Percentiles rank a stretch among this genome's conserved stretches.
These are phyloP conservation scores for Rubroboletus satanas DNA, from an alignment of 768 basidiomycete species.

Conservation along the genomic window DNA sequence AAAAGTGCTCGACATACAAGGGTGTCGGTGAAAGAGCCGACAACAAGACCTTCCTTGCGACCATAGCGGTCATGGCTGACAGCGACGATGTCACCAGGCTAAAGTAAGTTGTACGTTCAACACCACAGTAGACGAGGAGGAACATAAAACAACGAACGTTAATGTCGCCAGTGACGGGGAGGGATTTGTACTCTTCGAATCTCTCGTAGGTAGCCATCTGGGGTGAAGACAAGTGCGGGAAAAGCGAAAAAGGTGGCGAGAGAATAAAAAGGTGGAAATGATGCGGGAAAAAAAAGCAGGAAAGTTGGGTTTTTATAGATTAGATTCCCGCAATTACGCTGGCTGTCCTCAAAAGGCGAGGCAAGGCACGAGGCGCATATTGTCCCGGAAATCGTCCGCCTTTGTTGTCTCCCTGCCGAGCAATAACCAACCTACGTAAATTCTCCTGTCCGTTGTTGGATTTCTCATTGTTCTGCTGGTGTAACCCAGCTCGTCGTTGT, in stretches of 20 bases:
- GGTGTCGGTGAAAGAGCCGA: slow-evolving; percentile 70
- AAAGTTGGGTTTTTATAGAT: slow-evolving; percentile 46
- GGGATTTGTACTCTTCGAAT: slow-evolving; percentile 28
- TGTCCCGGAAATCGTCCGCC: slow-evolving; percentile 21
- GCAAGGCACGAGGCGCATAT: slow-evolving; percentile 49
- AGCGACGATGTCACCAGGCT: slow-evolving; percentile 81
- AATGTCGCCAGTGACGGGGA: slow-evolving; percentile 35
- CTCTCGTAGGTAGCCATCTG: slow-evolving; percentile 38
- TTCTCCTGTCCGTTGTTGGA: neutral
- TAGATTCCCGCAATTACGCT: slow-evolving; percentile 33
- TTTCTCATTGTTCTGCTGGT: slow-evolving; percentile 2
- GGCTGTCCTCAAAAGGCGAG: slow-evolving; percentile 36
- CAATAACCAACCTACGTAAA: slow-evolving; percentile 12
- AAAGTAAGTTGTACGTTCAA: slow-evolving; percentile 3
- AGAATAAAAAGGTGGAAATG: slow-evolving; percentile 27
- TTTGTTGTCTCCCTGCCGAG: slow-evolving; percentile 17
- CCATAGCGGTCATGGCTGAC: slow-evolving; percentile 62
- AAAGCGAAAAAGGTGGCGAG: slow-evolving; percentile 17
- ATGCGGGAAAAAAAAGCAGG: slow-evolving; percentile 24
- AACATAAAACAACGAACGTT: slow-evolving; percentile 20
- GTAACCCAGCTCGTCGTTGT: neutral
- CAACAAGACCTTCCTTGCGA: slow-evolving; percentile 73
- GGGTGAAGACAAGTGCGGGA: slow-evolving; percentile 22
- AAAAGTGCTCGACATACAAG: slow-evolving; percentile 42
- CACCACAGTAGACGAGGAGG: neutral